Evolutionary conservation across 2,329 filamentous ascomycete species (phyloP).

Genomic region (Myriosclerotinia duriaeana): DNA sequence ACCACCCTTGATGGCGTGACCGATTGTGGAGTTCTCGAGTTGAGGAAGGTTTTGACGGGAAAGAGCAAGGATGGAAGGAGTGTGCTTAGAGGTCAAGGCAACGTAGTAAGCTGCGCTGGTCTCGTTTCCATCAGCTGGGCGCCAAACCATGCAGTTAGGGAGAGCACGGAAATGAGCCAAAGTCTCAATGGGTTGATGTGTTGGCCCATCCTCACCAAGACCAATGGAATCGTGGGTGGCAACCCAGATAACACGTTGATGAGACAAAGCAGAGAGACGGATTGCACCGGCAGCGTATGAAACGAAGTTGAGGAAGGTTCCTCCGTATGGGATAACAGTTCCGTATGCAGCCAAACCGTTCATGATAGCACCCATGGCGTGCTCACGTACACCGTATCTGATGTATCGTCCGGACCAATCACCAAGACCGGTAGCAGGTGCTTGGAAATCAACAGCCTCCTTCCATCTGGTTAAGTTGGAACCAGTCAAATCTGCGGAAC

Average conservation of each 20-base stretch:
- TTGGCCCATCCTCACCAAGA: slow-evolving; percentile 97
- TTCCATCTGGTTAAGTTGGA: slow-evolving; percentile 99
- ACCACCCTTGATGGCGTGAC: slow-evolving; percentile 89
- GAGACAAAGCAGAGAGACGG: slow-evolving; percentile 88
- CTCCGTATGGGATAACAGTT: slow-evolving; percentile 87
- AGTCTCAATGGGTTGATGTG: slow-evolving; percentile 98
- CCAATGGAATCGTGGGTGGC: slow-evolving; percentile 99
- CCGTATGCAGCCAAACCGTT: slow-evolving; percentile 96
- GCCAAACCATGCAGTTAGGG: slow-evolving; percentile 99
- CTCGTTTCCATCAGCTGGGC: slow-evolving; percentile 97
- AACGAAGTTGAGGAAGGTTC: slow-evolving; percentile 99
- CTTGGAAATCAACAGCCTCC: slow-evolving; percentile 95
- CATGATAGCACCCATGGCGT: slow-evolving; percentile 88
- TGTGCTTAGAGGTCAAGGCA: slow-evolving; percentile 83
- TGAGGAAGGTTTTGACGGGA: slow-evolving; percentile 98
- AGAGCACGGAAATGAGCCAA: slow-evolving; percentile 97
- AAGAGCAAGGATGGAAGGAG: slow-evolving; percentile 88
- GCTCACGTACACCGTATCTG: slow-evolving; percentile 88
- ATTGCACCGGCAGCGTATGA: slow-evolving; percentile 95
- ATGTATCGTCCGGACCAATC: slow-evolving; percentile 90
- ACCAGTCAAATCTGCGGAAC: slow-evolving; percentile 95
- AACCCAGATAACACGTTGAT: slow-evolving; percentile 88
- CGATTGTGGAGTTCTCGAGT: slow-evolving; percentile 89
- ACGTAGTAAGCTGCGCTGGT: slow-evolving; percentile 97
- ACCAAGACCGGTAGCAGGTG: slow-evolving; percentile 79